Conservation (phyloP, 164 flowering plant genomes). For the Tetracentron sinense region DNA sequence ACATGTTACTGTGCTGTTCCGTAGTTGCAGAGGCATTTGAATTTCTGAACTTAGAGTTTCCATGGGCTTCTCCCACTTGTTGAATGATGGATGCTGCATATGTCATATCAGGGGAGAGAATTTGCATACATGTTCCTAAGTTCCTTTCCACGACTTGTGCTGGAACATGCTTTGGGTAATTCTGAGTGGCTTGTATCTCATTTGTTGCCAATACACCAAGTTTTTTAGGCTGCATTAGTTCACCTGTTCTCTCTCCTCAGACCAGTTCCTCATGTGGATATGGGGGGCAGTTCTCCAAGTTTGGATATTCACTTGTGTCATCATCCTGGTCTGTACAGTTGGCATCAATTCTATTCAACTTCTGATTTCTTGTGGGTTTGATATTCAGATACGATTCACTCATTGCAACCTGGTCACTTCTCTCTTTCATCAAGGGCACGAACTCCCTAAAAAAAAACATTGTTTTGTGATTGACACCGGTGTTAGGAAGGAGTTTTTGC, state of each 20-base stretch:
- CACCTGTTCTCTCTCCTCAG: conserved; percentile 21
- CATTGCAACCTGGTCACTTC: conserved; percentile 16
- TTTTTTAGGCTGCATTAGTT: conserved; percentile 19
- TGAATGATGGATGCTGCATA: conserved; percentile 35
- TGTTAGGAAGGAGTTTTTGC: conserved; percentile 25
- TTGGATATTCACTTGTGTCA: conserved; percentile 22
- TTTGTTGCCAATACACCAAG: conserved; percentile 19
- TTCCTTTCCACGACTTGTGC: conserved; percentile 60
- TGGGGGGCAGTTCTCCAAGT: conserved; percentile 17
- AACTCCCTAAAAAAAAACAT: conserved; percentile 38
- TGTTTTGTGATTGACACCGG: conserved; percentile 22
- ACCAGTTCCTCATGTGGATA: conserved; percentile 22
- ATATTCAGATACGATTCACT: conserved; percentile 31
- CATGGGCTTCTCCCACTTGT: conserved; percentile 33
- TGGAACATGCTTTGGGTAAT: conserved; percentile 63
- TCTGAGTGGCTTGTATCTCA: conserved; percentile 40
- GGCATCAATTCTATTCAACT: conserved; percentile 20
- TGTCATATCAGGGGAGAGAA: conserved; percentile 37
- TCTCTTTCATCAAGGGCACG: conserved; percentile 38
- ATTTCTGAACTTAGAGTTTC: conserved; percentile 26
- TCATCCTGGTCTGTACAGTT: conserved; percentile 27
- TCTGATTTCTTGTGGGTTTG: conserved; percentile 24
- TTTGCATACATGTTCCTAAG: conserved; percentile 29
- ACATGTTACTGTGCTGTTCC: conserved; percentile 35
- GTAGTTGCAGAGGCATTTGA: conserved; percentile 39